phyloP scores from a whole-genome alignment of 176 grass and related monocot genomes.

The Paspalum vaginatum region DNA sequence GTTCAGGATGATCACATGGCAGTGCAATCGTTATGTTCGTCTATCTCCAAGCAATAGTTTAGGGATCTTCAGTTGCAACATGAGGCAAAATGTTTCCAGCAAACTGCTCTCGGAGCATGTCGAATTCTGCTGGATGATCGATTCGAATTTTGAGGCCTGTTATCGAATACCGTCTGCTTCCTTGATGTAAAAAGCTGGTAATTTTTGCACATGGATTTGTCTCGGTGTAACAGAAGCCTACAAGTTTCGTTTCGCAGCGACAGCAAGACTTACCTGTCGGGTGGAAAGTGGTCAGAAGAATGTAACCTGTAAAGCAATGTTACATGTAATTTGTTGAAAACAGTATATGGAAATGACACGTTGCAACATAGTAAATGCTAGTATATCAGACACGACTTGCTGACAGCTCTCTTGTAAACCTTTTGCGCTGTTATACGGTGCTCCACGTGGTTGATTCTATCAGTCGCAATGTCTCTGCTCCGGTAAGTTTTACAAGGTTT shows the following conservation, averaged over 20 bases:
- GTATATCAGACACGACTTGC: background rate
- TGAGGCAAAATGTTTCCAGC: conserved; percentile 21
- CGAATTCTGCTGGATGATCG: background rate
- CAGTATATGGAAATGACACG: conserved; percentile 14
- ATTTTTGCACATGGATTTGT: conserved; percentile 27
- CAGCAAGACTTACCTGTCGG: conserved; percentile 15
- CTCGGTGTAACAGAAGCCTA: conserved; percentile 17
- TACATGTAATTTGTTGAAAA: conserved; percentile 29
- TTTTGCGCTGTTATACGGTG: background rate
- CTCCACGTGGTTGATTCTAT: too few species aligned
- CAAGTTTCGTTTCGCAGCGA: conserved; percentile 26
- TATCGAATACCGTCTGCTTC: background rate
- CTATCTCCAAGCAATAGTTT: conserved; percentile 40
- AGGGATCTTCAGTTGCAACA: conserved; percentile 33
- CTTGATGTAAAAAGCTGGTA: conserved; percentile 36
- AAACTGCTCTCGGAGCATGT: background rate
- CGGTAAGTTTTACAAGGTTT: too few species aligned
- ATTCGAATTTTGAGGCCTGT: background rate
- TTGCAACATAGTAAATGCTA: conserved; percentile 46
- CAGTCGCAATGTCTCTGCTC: background rate
- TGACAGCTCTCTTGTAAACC: background rate
- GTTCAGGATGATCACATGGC: conserved; percentile 19
- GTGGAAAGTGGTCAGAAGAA: conserved; percentile 9
- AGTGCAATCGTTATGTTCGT: conserved; percentile 25
- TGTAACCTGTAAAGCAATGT: conserved; percentile 51